Percentiles rank a stretch among this genome's conserved stretches.
These are phyloP conservation scores for Geopyxis carbonaria DNA, from an alignment of 495 filamentous ascomycete species.

Conservation along the genomic window DNA sequence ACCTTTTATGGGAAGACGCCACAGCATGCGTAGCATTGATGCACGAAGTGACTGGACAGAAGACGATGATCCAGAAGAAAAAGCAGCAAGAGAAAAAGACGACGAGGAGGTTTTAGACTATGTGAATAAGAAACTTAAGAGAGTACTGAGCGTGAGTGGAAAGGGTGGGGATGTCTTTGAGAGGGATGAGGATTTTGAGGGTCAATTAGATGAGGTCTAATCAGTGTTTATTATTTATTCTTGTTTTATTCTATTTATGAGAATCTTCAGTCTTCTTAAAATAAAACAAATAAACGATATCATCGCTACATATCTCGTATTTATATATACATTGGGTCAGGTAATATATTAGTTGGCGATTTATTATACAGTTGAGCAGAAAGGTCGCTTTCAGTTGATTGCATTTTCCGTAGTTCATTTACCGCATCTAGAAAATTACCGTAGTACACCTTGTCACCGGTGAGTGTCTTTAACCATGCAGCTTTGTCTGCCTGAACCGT, in stretches of 20 bases:
- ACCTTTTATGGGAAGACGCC: slow-evolving; percentile 45
- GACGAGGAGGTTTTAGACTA: slow-evolving; percentile 54
- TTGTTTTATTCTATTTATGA: no score
- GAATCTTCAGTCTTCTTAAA: no score
- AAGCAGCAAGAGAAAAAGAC: slow-evolving; percentile 32
- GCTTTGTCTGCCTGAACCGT: slow-evolving; percentile 5
- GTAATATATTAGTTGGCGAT: no score
- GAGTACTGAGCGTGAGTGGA: slow-evolving; percentile 34
- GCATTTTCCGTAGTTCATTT: slow-evolving; percentile 12
- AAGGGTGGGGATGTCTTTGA: slow-evolving; percentile 26
- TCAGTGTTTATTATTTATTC: background rate
- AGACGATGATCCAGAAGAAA: slow-evolving; percentile 30
- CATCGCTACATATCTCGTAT: no score
- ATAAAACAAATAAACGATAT: no score
- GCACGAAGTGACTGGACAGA: slow-evolving; percentile 58
- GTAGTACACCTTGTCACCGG: slow-evolving; percentile 26
- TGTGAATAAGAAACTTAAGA: slow-evolving; percentile 50
- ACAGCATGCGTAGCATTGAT: slow-evolving; percentile 76
- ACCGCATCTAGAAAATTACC: slow-evolving; percentile 30
- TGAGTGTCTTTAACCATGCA: slow-evolving; percentile 25
- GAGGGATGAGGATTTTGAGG: slow-evolving; percentile 43
- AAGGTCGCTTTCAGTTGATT: no score
- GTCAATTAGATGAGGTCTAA: slow-evolving; percentile 29
- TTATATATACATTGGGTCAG: no score
- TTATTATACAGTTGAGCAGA: no score